Evolutionary conservation across 2,329 filamentous ascomycete genomes (phyloP), one percentile per base, ranked within the genome.

Genomic region (Cryphonectria japonica): DNA sequence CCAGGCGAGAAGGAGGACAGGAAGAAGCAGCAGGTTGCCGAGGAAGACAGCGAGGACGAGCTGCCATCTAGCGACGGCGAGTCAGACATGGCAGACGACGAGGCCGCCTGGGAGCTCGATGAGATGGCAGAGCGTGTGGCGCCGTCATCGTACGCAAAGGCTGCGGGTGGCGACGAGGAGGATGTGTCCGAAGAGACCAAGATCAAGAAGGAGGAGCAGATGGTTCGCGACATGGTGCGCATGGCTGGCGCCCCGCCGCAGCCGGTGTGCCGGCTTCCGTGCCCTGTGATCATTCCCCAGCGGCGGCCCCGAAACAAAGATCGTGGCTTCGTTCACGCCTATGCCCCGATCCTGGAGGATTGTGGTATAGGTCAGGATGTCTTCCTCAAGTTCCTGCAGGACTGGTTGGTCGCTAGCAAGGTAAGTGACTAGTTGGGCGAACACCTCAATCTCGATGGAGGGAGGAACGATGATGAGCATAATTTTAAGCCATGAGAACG

Each of bases 211-310:
- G 37, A 73, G 26, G 69, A 74, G 61, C 29, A 64, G 6, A 73
- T 75, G 72, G 65, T 75, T 14, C 69, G 68, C 1, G 71, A 74
- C n/a, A 63, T 76, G 26, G 74, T 76, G 9, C 54, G 70, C 2
- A 63, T 75, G 72, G 75, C 76, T 34, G 76, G 76, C 0, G 71
- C 75, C 6, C 64, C 66, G 6, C 76, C 76, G 1, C 60, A 61
- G 0, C 74, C 71, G 0, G 9, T 43, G 2, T 59, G 67, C 13
- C 72, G 72, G 14, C 46, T 82, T 2, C 75, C 77, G 0, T 78
- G 75, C 32, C 81, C 81, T 1, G 81, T 82, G 26, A 77, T 82
- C n/a, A 73, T 82, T 22, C 81, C 81, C 0, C 81, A 83, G 71
- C 78, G 80, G 1, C 75, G 81, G 63, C 81, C 81, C 1, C 75